Conservation (phyloP, 2,329 filamentous ascomycete species). For the Simplicillium sp. region DNA sequence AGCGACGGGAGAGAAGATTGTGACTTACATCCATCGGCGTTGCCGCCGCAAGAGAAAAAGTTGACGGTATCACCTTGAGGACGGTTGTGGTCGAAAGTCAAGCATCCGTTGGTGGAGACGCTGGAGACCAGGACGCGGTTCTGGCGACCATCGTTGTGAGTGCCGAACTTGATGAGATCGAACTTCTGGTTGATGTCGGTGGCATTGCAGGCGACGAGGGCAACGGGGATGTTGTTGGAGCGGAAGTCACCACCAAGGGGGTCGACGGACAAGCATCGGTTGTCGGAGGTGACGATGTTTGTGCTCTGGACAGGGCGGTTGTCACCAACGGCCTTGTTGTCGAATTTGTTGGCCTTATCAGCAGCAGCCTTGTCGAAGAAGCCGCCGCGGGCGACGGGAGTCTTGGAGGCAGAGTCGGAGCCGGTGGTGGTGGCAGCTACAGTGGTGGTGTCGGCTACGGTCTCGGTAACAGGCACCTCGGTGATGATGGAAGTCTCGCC, state of each 20-base stretch:
- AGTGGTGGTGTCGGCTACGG: constrained; percentile 2
- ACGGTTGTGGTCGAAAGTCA: constrained; percentile 38
- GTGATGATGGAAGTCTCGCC: not conserved
- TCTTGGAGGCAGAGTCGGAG: constrained; percentile 23
- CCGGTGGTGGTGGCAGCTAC: constrained; percentile 3
- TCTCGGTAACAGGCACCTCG: not conserved
- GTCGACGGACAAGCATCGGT: constrained; percentile 41
- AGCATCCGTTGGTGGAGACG: constrained; percentile 39
- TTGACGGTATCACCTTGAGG: constrained; percentile 34
- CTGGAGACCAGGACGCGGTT: constrained; percentile 36
- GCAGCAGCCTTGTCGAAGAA: constrained; percentile 40
- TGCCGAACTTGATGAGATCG: constrained; percentile 39
- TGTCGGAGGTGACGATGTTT: constrained; percentile 35
- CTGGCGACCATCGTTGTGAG: constrained; percentile 33
- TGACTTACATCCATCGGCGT: constrained; percentile 34
- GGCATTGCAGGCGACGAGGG: constrained; percentile 32
- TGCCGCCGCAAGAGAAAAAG: constrained; percentile 42
- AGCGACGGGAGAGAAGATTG: not conserved
- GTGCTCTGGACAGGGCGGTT: constrained; percentile 31
- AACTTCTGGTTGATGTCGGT: constrained; percentile 36
- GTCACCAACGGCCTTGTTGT: constrained; percentile 28
- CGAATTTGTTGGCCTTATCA: constrained; percentile 32
- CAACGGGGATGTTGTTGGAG: constrained; percentile 41
- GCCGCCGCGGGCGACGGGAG: constrained; percentile 41
- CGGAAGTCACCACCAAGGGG: constrained; percentile 44